Evolutionary conservation across 2,329 filamentous ascomycete species (phyloP).

Genomic region (Talaromyces pinophilus): DNA sequence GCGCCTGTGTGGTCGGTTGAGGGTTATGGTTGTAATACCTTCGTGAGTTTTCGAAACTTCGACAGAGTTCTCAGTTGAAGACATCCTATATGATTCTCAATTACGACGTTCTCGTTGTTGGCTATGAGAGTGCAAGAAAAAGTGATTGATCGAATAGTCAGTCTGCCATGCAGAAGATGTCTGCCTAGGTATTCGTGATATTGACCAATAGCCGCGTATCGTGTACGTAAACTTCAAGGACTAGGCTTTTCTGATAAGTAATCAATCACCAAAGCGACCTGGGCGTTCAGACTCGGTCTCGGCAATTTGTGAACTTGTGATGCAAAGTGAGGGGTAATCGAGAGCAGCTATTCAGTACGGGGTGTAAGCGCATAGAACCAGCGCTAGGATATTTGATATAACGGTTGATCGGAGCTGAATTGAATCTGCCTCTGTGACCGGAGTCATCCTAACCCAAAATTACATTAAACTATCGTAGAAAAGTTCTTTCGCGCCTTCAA

Average conservation of each 20-base stretch:
- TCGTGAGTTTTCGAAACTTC: constrained; percentile 16
- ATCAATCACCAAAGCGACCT: background rate
- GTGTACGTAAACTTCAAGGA: background rate
- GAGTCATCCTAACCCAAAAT: background rate
- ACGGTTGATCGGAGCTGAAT: background rate
- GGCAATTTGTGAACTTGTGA: background rate
- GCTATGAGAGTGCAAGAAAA: background rate
- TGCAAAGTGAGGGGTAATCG: background rate
- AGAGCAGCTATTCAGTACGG: background rate
- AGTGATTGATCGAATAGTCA: background rate
- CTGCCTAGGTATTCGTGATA: background rate
- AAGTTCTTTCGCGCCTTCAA: constrained; percentile 7
- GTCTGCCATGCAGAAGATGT: background rate
- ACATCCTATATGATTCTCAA: background rate
- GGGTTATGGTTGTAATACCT: constrained; percentile 58
- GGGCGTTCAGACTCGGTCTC: background rate
- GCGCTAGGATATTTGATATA: background rate
- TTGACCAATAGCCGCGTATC: background rate
- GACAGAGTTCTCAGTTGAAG: background rate
- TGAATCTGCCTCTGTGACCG: background rate
- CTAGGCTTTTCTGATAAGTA: background rate
- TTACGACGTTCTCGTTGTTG: background rate
- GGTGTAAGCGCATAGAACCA: background rate
- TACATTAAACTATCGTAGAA: background rate
- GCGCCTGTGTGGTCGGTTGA: constrained; percentile 53